Evolutionary conservation across 116 monocot species (phyloP).

Genomic region (Iris pallida): DNA sequence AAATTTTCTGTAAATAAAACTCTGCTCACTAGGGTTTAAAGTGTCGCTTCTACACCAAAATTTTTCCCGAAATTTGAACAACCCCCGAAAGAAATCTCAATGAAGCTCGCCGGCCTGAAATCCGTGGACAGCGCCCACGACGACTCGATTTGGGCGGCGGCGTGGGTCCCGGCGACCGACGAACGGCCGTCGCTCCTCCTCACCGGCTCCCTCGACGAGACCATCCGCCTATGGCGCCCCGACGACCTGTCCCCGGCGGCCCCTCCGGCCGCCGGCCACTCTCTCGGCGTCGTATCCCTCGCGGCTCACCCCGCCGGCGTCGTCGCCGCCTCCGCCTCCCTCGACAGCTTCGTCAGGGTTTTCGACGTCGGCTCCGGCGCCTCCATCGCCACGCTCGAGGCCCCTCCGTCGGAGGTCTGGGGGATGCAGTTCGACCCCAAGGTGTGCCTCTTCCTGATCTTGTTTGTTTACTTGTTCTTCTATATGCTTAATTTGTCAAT

Average conservation of each 20-base stretch:
- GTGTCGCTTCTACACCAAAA: no score
- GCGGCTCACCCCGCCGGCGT: conserved; percentile 80
- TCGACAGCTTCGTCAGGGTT: conserved; percentile 90
- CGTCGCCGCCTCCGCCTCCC: conserved; percentile 80
- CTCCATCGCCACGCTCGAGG: conserved; percentile 24
- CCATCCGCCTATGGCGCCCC: conserved; percentile 75
- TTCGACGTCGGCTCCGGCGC: conserved; percentile 71
- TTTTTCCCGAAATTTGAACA: no score
- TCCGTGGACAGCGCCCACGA: conserved; percentile 83
- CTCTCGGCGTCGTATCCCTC: conserved; percentile 90
- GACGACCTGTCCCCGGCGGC: conserved; percentile 64
- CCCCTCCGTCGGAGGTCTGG: conserved; percentile 28
- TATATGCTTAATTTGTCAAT: no score
- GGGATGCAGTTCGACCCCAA: conserved; percentile 86
- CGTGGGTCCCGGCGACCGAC: conserved; percentile 78
- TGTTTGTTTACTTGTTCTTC: background rate
- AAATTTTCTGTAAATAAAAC: no score
- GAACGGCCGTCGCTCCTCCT: conserved; percentile 64
- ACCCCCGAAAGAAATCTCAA: no score
- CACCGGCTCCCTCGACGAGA: conserved; percentile 94
- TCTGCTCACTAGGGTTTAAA: no score
- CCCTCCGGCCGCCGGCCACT: conserved; percentile 43
- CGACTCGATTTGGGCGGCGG: conserved; percentile 87
- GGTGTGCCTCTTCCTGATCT: conserved; percentile 30
- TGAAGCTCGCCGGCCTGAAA: conserved; percentile 93